Base-by-base conservation (phyloP, 208 protist species). In the Leishmania tropica region DNA sequence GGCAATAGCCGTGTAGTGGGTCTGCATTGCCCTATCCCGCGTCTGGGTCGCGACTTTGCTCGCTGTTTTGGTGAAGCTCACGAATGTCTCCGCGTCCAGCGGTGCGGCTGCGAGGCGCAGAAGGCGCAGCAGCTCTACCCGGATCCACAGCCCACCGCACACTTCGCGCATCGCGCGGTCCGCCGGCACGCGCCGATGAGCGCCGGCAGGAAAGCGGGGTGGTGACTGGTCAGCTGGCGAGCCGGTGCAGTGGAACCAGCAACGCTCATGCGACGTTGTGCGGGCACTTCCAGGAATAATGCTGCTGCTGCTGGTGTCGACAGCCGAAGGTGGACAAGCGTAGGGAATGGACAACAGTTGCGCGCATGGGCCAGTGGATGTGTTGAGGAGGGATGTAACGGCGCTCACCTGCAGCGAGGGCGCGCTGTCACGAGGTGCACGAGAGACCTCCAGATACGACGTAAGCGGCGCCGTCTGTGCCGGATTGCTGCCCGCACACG, bases 321-420 rank as follows among this genome's bases (percentile, higher is more conserved):
- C 65, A 64, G 79, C 45, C n/a, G 60, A 80, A 21, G 79, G 68
- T 28, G 72, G 80, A 53, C 83, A 86, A 64, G 78, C 54, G 73
- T 83, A 90, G 17, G 84, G 79, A 54, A 87, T 37, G 35, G 88
- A 91, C 21, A 93, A 80, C 60, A 93, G 85, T 81, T 90, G 87
- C 7, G 88, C 79, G 60, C 86, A 90, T 3, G 86, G 72, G 17
- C 90, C 88, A 19, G 79, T 88, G 10, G 86, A 77, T 24, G 84
- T 86, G 81, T 91, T 88, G 70, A 93, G 77, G 64, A 93, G 83
- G 45, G 81, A 40, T 17, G 83, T 86, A 45, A 91, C 77, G 31
- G 75, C 76, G 62, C 81, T 84, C 72, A 90, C 80, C 19, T 81
- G 83, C 28, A 89, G 28, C 51, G 71, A 81, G 21, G 81, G 77